These are phyloP conservation scores for Phytophthora syringae DNA, from an alignment of 352 stramenopile species.

Conservation along the genomic window DNA sequence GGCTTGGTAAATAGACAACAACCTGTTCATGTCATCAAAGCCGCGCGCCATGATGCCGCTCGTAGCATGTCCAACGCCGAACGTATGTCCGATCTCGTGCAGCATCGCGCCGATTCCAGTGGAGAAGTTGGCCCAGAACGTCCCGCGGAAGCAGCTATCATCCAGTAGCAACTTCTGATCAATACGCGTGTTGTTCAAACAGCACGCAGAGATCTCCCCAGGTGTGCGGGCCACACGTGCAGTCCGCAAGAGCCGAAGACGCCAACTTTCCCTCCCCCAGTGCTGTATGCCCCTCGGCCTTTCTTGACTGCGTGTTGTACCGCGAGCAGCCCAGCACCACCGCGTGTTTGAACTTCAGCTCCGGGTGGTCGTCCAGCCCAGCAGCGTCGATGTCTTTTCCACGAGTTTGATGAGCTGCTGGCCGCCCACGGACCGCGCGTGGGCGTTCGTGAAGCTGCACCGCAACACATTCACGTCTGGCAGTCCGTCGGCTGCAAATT, in stretches of 20 bases:
- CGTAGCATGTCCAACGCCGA: constrained; percentile 60
- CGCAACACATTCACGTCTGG: constrained; percentile 58
- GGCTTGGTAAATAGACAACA: constrained; percentile 57
- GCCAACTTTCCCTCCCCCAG: constrained; percentile 62
- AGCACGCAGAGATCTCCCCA: constrained; percentile 58
- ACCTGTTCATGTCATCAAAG: constrained; percentile 78
- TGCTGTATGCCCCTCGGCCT: constrained; percentile 63
- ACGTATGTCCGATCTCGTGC: constrained; percentile 70
- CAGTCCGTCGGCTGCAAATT: constrained; percentile 59
- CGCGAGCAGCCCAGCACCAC: constrained; percentile 76
- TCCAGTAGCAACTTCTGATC: constrained; percentile 56
- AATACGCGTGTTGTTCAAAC: constrained; percentile 63
- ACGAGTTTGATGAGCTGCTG: constrained; percentile 68
- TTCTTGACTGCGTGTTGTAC: constrained; percentile 58
- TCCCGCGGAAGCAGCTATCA: constrained; percentile 66
- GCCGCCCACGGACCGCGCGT: constrained; percentile 53
- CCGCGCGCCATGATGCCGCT: constrained; percentile 73
- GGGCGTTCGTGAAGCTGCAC: constrained; percentile 62
- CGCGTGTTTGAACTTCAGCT: constrained; percentile 62
- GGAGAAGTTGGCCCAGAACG: constrained; percentile 69
- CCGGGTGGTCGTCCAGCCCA: constrained; percentile 38
- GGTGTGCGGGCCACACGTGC: constrained; percentile 60
- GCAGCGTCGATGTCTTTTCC: constrained; percentile 53
- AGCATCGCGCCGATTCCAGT: constrained; percentile 71
- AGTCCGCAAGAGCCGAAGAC: constrained; percentile 77